phyloP scores from a whole-genome alignment of 768 basidiomycete species.

The Macrocybe gigantea region DNA sequence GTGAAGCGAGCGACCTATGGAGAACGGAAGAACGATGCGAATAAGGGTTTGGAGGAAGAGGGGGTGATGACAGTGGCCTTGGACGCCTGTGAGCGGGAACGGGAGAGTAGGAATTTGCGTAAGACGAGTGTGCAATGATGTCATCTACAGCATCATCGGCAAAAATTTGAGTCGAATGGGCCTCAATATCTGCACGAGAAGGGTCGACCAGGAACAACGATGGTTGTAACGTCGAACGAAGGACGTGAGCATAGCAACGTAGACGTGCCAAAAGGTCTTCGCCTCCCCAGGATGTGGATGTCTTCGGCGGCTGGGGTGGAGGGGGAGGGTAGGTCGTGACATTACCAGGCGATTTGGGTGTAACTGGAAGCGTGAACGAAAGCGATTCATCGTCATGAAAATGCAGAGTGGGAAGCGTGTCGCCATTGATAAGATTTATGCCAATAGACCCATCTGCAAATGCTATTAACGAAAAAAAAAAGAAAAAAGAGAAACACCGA shows the following conservation, averaged over 20 bases:
- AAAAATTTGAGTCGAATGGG: constrained; percentile 80
- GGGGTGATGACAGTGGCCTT: constrained; percentile 46
- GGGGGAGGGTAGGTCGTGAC: constrained; percentile 54
- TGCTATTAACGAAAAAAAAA: constrained; percentile 2
- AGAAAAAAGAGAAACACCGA: constrained; percentile 10
- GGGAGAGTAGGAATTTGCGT: constrained; percentile 71
- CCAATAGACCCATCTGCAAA: constrained; percentile 76
- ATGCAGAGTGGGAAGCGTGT: constrained; percentile 83
- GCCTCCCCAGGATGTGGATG: constrained; percentile 73
- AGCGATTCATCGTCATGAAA: constrained; percentile 97
- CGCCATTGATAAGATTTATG: constrained; percentile 82
- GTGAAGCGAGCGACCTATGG: constrained; percentile 68
- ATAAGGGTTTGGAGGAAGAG: constrained; percentile 43
- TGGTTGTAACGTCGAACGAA: constrained; percentile 83
- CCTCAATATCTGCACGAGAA: constrained; percentile 85
- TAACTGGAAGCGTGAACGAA: constrained; percentile 57
- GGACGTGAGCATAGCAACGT: constrained; percentile 68
- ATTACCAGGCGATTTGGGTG: constrained; percentile 25
- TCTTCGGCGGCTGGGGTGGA: constrained; percentile 35
- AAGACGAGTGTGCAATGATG: constrained; percentile 77
- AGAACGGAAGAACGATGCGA: constrained; percentile 69
- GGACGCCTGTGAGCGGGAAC: constrained; percentile 81
- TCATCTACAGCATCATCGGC: constrained; percentile 85
- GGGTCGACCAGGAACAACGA: constrained; percentile 90
- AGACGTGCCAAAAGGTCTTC: constrained; percentile 80